Evolutionary conservation across 139 green algal species (phyloP).

Genomic region (Coelastrella sp.): DNA sequence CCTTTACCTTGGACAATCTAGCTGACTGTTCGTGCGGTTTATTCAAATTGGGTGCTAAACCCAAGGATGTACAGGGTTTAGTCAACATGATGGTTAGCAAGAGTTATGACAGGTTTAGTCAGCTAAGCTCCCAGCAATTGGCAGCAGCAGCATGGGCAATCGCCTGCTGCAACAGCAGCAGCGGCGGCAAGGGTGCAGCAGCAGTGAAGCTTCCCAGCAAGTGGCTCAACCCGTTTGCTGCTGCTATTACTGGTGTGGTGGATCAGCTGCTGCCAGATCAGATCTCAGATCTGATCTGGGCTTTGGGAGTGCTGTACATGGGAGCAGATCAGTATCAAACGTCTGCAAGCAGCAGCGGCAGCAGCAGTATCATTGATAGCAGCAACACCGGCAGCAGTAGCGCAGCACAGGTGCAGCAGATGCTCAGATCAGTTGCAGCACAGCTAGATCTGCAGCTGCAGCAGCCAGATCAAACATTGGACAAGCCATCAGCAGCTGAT

Average conservation of each 20-base stretch:
- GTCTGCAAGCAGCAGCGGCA: conserved; percentile 1
- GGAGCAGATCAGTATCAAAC: conserved; percentile 27
- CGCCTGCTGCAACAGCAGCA: conserved; percentile 19
- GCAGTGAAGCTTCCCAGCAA: conserved; percentile 29
- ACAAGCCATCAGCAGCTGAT: conserved; percentile 16
- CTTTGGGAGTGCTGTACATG: conserved; percentile 25
- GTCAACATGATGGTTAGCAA: conserved; percentile 42
- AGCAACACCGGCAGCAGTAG: conserved; percentile 33
- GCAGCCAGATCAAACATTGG: conserved; percentile 1
- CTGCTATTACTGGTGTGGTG: conserved; percentile 5
- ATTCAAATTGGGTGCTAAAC: conserved; percentile 24
- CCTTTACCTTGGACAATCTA: conserved; percentile 1
- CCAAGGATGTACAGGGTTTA: background rate
- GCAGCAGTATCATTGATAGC: conserved; percentile 23
- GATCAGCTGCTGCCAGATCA: background rate
- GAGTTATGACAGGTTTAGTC: conserved; percentile 47
- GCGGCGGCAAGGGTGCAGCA: conserved; percentile 4
- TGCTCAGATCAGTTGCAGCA: conserved; percentile 19
- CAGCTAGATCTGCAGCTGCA: conserved; percentile 14
- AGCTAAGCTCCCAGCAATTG: conserved; percentile 23
- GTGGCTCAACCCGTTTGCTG: conserved; percentile 47
- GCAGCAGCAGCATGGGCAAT: conserved; percentile 10
- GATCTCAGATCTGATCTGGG: conserved; percentile 37
- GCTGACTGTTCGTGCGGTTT: conserved; percentile 28
- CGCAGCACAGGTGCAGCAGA: conserved; percentile 26